Conservation (phyloP, 225 moss, liverwort and hornwort genomes). For the Bryoerythrophyllum caledonicum region DNA sequence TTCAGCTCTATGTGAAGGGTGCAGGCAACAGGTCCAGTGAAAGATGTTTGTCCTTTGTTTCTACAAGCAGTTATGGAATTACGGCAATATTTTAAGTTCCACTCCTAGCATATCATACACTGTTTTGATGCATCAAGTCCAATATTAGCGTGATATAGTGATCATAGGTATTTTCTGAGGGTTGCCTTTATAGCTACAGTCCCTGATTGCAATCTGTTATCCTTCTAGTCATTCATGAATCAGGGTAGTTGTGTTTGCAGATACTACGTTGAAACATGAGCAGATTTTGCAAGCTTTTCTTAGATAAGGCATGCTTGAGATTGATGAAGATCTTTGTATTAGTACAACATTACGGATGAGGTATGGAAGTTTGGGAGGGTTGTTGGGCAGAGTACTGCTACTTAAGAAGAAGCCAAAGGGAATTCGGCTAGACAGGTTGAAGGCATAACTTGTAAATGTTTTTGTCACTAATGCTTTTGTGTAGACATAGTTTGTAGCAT, state of each 20-base stretch:
- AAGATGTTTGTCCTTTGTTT: no score
- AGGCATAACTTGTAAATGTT: no score
- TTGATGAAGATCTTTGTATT: conserved; percentile 96
- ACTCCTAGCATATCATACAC: conserved; percentile 7
- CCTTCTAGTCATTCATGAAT: conserved; percentile 16
- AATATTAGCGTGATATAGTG: background rate
- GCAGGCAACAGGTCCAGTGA: conserved; percentile 96
- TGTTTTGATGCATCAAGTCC: conserved; percentile 7
- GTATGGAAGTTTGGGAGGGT: conserved; percentile 87
- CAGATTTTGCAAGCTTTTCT: conserved; percentile 68
- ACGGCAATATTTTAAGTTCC: conserved; percentile 83
- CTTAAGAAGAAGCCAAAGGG: conserved; percentile 86
- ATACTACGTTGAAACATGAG: conserved; percentile 55
- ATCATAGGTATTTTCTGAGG: background rate
- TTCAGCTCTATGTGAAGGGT: conserved; percentile 28
- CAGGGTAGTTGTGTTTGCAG: conserved; percentile 47
- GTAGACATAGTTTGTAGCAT: no score
- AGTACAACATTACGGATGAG: conserved; percentile 90
- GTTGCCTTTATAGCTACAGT: conserved; percentile 8
- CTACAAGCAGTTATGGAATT: conserved; percentile 86
- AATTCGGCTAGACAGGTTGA: conserved; percentile 91
- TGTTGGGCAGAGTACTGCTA: conserved; percentile 69
- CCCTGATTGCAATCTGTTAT: no score
- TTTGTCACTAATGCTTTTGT: no score
- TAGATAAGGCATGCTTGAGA: conserved; percentile 94